Evolutionary conservation across 352 stramenopile species (phyloP).

Genomic region (Phytophthora pistaciae): DNA sequence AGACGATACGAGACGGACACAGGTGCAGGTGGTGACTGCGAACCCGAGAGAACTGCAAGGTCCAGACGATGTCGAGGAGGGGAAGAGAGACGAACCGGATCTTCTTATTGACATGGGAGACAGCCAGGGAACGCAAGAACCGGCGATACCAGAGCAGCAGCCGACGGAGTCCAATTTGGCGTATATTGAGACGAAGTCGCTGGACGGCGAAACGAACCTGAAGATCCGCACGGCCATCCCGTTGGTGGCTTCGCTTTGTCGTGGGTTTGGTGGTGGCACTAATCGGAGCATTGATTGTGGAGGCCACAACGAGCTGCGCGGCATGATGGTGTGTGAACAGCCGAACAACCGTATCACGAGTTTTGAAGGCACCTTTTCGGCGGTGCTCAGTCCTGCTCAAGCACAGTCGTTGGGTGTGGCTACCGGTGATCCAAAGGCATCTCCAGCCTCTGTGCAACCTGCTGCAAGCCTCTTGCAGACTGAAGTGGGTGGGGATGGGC

Average conservation of each 20-base stretch:
- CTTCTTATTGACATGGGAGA: background rate
- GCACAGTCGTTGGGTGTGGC: constrained; percentile 47
- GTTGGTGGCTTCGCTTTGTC: constrained; percentile 49
- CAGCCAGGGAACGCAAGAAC: background rate
- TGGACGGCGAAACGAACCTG: constrained; percentile 88
- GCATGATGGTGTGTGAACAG: constrained; percentile 74
- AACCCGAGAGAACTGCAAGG: constrained; percentile 7
- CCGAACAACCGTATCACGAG: constrained; percentile 89
- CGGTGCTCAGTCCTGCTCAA: constrained; percentile 46
- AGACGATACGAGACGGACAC: constrained; percentile 21
- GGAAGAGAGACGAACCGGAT: background rate
- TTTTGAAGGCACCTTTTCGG: constrained; percentile 81
- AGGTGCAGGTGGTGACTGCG: constrained; percentile 2
- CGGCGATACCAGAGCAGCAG: constrained; percentile 11
- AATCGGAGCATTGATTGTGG: constrained; percentile 22
- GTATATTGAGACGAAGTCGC: constrained; percentile 89
- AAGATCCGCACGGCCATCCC: constrained; percentile 85
- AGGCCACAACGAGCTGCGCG: constrained; percentile 55
- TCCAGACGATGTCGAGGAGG: constrained; percentile 23
- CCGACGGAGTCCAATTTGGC: constrained; percentile 51
- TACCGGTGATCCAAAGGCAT: constrained; percentile 6
- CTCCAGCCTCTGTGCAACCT: constrained; percentile 7
- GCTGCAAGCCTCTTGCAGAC: constrained; percentile 33
- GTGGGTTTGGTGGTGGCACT: constrained; percentile 11
- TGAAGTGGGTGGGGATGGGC: constrained; percentile 42